phyloP scores from a whole-genome alignment of 108 stramenopile genomes.

The Skeletonema menzelii region DNA sequence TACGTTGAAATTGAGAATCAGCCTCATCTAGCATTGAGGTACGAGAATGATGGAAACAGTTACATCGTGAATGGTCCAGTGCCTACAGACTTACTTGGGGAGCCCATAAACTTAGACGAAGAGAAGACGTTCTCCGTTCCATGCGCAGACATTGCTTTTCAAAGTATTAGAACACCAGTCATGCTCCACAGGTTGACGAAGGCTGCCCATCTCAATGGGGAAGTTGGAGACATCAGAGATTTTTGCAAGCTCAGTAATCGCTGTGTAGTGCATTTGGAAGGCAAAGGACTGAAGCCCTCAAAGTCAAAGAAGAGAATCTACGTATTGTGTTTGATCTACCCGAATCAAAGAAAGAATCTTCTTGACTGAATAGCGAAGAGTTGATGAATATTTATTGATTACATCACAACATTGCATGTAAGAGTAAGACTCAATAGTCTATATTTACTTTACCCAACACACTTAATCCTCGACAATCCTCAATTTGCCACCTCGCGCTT shows the following conservation, averaged over 20 bases:
- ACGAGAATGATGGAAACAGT: no score
- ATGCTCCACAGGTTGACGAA: background rate
- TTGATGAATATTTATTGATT: no score
- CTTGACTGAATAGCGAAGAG: no score
- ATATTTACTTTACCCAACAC: background rate
- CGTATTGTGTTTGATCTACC: background rate
- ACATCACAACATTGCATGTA: no score
- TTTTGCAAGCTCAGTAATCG: background rate
- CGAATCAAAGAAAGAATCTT: no score
- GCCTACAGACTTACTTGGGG: no score
- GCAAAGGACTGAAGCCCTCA: background rate
- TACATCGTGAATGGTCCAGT: no score
- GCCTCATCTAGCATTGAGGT: no score
- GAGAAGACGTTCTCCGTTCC: background rate
- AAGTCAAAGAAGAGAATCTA: background rate
- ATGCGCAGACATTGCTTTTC: background rate
- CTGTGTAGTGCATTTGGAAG: background rate
- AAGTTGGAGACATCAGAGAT: background rate
- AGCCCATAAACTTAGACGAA: background rate
- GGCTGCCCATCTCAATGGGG: background rate
- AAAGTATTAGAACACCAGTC: background rate
- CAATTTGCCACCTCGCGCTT: constrained; percentile 67
- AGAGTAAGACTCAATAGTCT: no score
- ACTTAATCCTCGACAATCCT: constrained; percentile 50
- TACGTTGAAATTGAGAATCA: no score